Evolutionary conservation across 106 monocot genomes (phyloP).

Genomic region (Dendrobium huoshanense): DNA sequence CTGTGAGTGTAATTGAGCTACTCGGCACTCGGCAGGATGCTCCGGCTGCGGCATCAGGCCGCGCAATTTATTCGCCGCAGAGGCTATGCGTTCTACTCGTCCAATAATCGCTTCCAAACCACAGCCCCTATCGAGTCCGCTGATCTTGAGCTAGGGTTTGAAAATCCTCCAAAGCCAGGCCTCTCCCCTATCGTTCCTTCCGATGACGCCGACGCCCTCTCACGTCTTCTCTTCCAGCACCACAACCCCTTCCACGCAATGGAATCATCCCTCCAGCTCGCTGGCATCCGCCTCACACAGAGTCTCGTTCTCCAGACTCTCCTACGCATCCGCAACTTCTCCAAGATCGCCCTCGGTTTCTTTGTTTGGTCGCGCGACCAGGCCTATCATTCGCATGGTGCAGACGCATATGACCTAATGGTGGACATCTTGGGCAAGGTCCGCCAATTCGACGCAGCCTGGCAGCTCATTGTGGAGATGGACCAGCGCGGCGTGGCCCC

Average conservation of each 20-base stretch:
- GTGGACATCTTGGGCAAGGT: slow-evolving; percentile 64
- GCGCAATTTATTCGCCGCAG: not conserved
- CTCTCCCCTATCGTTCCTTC: slow-evolving; percentile 28
- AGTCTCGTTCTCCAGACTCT: slow-evolving; percentile 66
- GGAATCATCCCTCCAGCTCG: slow-evolving; percentile 79
- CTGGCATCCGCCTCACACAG: slow-evolving; percentile 37
- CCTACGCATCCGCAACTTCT: slow-evolving; percentile 78
- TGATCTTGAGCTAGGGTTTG: not conserved
- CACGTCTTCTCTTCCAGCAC: slow-evolving; percentile 63
- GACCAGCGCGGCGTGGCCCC: slow-evolving; percentile 44
- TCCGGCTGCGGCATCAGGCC: not conserved
- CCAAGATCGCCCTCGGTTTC: slow-evolving; percentile 82
- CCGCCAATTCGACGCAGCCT: slow-evolving; percentile 85
- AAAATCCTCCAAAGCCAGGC: slow-evolving; percentile 16
- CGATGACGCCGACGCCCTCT: slow-evolving; percentile 48
- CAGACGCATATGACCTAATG: slow-evolving; percentile 65
- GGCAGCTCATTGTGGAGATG: slow-evolving; percentile 85
- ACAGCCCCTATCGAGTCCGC: not conserved
- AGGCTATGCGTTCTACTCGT: not conserved
- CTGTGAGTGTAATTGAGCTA: not conserved
- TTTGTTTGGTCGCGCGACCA: slow-evolving; percentile 69
- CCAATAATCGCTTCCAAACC: not conserved
- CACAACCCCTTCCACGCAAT: slow-evolving; percentile 96
- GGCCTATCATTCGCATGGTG: slow-evolving; percentile 17
- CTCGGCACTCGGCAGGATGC: not conserved